Base-by-base conservation (phyloP, 176 grass and related monocot genomes). In the Cymbopogon citratus region DNA sequence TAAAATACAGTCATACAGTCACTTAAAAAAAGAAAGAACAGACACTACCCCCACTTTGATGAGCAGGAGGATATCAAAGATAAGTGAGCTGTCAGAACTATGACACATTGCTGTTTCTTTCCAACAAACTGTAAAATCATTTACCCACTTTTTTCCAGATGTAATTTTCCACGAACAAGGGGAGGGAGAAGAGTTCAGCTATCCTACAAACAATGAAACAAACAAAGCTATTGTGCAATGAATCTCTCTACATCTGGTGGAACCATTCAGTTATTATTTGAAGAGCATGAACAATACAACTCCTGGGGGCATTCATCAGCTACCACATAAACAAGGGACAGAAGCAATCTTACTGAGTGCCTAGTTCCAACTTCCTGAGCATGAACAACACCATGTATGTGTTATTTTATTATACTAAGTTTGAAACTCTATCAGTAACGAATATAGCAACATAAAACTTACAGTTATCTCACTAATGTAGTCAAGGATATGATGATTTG, bases 241-340 rank as follows among this genome's bases (percentile, higher is more conserved):
- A 88, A 65, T 48, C 76, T 88, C 31, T 57, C 12, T 44, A 92
- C 88, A 31, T 74, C 80, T 40, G 74, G 79, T 41, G 91, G 88
- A 84, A 80, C 63, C 35, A 82, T 94, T 75, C 84, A 85, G 52
- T 73, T 91, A 60, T 44, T 87, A 54, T 92, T 92, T 80, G 54
- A 91, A 74, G 93, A 87, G 9, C 45, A 79, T 81, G 68, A 87
- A 63, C 73, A 82, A 59, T 86, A 85, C 80, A 78, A 39, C 34
- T 9, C 86, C 18, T 92, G 93, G 87, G 83, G 14, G 81, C 80
- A 61, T 87, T 81, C 83, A 86, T 92, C 69, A 75, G 52, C 44
- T 68, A 88, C 19, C 60, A 85, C 35, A 83, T 89, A 59, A 80
- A 62, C 18, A 59, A 80, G 45, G 33, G 41, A 4, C 13, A 0